Percentiles rank a stretch among this genome's conserved stretches.
Evolutionary conservation across 2,329 filamentous ascomycete genomes (phyloP).

Genomic region (Aschersonia sp.): DNA sequence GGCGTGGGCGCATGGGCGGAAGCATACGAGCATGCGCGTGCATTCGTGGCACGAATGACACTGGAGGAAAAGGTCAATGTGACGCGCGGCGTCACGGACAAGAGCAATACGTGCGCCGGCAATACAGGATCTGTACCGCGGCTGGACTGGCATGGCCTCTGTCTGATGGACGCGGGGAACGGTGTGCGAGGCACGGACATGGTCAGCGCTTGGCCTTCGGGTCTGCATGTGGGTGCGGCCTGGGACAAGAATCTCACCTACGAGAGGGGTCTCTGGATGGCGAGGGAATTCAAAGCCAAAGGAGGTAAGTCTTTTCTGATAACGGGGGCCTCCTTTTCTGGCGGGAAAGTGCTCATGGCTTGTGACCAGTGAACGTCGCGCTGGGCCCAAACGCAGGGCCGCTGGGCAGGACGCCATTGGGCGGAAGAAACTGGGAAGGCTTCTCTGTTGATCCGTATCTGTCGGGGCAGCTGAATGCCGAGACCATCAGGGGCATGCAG

Average conservation of each 20-base stretch:
- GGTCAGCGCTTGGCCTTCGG: conserved; percentile 32
- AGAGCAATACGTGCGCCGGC: conserved; percentile 31
- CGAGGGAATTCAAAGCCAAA: conserved; percentile 39
- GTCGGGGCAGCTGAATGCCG: conserved; percentile 54
- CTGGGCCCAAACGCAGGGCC: conserved; percentile 60
- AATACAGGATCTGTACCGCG: conserved; percentile 30
- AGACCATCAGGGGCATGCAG: conserved; percentile 63
- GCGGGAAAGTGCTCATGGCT: background rate
- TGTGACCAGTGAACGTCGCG: conserved; percentile 42
- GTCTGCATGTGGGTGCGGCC: conserved; percentile 29
- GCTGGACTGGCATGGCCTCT: conserved; percentile 30
- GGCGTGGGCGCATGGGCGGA: conserved; percentile 32
- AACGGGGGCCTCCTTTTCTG: background rate
- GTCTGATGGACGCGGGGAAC: conserved; percentile 34
- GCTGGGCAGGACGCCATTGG: conserved; percentile 53
- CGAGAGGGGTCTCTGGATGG: conserved; percentile 35
- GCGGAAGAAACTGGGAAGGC: conserved; percentile 62
- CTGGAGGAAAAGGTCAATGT: conserved; percentile 47
- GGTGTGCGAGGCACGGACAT: conserved; percentile 32
- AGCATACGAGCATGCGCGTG: conserved; percentile 42
- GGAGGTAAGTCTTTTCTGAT: conserved; percentile 29
- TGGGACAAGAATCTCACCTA: conserved; percentile 42
- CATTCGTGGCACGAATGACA: conserved; percentile 46
- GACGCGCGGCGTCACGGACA: conserved; percentile 34
- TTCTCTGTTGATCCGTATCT: conserved; percentile 59